phyloP scores from a whole-genome alignment of 345 rosid species.

The Brassica juncea region DNA sequence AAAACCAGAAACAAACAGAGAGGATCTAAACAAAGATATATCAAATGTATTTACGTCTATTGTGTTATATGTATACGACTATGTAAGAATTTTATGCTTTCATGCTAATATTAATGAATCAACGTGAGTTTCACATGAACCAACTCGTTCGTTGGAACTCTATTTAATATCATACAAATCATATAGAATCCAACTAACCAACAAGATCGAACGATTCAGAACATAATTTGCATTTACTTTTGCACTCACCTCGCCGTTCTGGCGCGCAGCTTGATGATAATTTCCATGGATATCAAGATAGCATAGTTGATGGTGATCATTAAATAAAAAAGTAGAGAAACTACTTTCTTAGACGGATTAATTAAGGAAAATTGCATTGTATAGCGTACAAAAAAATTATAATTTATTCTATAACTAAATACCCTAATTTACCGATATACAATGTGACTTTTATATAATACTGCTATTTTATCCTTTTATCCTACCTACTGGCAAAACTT shows the following conservation, averaged over 20 bases:
- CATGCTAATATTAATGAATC: constrained; percentile 21
- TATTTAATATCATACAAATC: constrained; percentile 7
- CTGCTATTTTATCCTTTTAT: no score
- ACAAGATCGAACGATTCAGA: neutral
- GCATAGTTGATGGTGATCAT: neutral
- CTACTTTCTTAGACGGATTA: neutral
- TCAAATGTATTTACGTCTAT: constrained; percentile 25
- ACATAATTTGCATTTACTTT: constrained; percentile 16
- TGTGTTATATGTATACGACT: constrained; percentile 13
- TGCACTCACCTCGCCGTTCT: constrained; percentile 5
- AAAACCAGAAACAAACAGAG: constrained; percentile 21
- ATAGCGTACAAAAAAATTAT: no score
- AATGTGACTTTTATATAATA: no score
- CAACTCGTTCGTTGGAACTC: constrained; percentile 1
- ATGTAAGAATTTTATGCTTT: constrained; percentile 26
- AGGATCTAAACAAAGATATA: constrained; percentile 20
- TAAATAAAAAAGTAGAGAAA: neutral
- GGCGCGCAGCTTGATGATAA: constrained; percentile 4
- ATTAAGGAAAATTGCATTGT: no score
- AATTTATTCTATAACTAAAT: no score
- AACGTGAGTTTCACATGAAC: constrained; percentile 17
- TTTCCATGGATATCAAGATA: constrained; percentile 17
- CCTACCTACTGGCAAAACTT: no score
- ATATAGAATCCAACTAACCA: neutral
- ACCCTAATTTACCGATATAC: no score